Conservation (phyloP, 495 filamentous ascomycete species). For the Penicillium samsonianum region DNA sequence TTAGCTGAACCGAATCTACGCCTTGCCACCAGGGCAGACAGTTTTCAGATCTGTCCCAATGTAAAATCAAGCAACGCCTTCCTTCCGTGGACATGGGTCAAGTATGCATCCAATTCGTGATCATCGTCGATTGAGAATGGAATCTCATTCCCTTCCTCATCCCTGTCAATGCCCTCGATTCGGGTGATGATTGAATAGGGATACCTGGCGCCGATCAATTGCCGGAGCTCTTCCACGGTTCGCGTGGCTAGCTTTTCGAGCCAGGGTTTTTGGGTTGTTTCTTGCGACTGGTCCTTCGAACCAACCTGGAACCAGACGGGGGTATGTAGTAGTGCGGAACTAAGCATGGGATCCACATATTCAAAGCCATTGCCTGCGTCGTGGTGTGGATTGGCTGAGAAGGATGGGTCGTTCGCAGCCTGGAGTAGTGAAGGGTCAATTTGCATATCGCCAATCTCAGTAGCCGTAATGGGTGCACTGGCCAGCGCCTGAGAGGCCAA, state of each 20-base stretch:
- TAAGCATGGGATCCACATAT: conserved; percentile 41
- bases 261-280: conserved; percentile 55
- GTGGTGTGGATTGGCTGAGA: conserved; percentile 44
- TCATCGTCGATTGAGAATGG: conserved; percentile 64
- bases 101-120: conserved; percentile 68
- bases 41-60: conserved; percentile 28
- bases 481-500: conserved; percentile 54
- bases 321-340: conserved; percentile 36
- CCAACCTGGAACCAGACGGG: conserved; percentile 68
- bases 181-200: conserved; percentile 55
- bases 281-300: conserved; percentile 50
- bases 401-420: conserved; percentile 52
- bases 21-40: conserved; percentile 3
- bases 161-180: conserved; percentile 67
- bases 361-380: conserved; percentile 39
- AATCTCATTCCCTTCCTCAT: conserved; percentile 57
- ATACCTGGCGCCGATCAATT: conserved; percentile 55
- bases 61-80: conserved; percentile 67
- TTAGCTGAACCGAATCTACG: background rate
- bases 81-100: conserved; percentile 60
- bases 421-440: conserved; percentile 64
- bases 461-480: conserved; percentile 43
- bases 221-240: conserved; percentile 57
- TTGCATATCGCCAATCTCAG: conserved; percentile 58
- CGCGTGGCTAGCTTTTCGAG: conserved; percentile 56